Evolutionary conservation across 257 asterid genomes (phyloP).

Genomic region (Asclepias syriaca): DNA sequence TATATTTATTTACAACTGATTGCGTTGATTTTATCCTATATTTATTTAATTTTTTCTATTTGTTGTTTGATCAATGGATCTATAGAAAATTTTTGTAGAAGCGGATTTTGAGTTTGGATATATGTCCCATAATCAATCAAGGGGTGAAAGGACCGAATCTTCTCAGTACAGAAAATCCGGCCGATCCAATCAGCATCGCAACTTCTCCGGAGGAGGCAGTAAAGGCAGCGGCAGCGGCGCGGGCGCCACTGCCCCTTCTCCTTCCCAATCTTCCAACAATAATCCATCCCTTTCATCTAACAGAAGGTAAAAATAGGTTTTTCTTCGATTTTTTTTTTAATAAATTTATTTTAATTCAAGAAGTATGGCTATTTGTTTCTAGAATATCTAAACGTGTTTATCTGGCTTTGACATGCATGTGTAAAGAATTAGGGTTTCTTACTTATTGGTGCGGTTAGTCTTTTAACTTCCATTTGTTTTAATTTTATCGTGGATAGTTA

Average conservation of each 20-base stretch:
- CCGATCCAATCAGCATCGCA: conserved; percentile 32
- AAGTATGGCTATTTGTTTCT: background rate
- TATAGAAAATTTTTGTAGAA: conserved; percentile 10
- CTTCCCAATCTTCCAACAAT: conserved; percentile 18
- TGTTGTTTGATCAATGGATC: conserved; percentile 55
- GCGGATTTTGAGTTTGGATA: conserved; percentile 30
- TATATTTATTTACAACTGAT: no score
- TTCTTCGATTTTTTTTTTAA: background rate
- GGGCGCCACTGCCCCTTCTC: conserved; percentile 31
- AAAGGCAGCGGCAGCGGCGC: conserved; percentile 30
- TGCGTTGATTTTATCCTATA: background rate
- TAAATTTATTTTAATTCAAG: background rate
- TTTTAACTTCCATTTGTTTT: conserved; percentile 2
- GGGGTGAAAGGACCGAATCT: conserved; percentile 38
- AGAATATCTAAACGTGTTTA: background rate
- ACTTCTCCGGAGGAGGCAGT: conserved; percentile 25
- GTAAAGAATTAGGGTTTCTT: conserved; percentile 20
- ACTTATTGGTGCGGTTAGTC: background rate
- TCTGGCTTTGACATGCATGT: background rate
- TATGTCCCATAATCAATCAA: conserved; percentile 44
- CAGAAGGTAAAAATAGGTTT: conserved; percentile 23
- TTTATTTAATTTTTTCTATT: conserved; percentile 24
- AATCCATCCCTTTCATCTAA: conserved; percentile 21
- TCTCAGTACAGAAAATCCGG: conserved; percentile 29
- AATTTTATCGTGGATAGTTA: conserved; percentile 23